These are phyloP conservation scores for Candida railenensis DNA, from an alignment of 805 yeast species.

Conservation along the genomic window DNA sequence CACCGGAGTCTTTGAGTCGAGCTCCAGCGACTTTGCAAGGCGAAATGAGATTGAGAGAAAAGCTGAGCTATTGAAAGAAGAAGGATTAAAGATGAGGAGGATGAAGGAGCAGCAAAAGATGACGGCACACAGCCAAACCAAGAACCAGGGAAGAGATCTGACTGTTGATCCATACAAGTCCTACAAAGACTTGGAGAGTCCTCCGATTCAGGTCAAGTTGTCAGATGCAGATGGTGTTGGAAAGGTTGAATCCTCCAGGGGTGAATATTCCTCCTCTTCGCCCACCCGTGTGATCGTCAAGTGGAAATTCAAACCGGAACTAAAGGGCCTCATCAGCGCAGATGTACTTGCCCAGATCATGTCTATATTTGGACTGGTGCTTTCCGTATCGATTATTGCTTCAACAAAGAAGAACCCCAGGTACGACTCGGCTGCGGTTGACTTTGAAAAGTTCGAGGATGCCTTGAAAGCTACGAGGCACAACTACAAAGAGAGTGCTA, in stretches of 20 bases:
- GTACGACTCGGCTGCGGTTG: constrained; percentile 40
- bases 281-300: constrained; percentile 21
- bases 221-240: neutral
- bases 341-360: constrained; percentile 38
- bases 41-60: constrained; percentile 5
- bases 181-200: constrained; percentile 3
- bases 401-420: constrained; percentile 12
- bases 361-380: constrained; percentile 46
- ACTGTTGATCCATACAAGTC: constrained; percentile 1
- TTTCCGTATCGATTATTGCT: constrained; percentile 6
- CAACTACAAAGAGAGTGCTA: constrained; percentile 40
- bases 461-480: constrained; percentile 38
- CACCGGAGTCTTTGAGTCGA: constrained; percentile 4
- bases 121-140: neutral
- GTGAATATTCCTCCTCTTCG: no score
- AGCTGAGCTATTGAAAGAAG: constrained; percentile 21
- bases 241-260: no score
- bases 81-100: constrained; percentile 25
- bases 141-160: no score
- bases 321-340: constrained; percentile 27
- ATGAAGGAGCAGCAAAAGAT: constrained; percentile 18
- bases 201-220: no score
- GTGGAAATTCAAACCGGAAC: constrained; percentile 46
- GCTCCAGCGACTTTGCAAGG: neutral
- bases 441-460: constrained; percentile 22